phyloP scores from a whole-genome alignment of 2,329 filamentous ascomycete species.

The Alternaria gaisen region DNA sequence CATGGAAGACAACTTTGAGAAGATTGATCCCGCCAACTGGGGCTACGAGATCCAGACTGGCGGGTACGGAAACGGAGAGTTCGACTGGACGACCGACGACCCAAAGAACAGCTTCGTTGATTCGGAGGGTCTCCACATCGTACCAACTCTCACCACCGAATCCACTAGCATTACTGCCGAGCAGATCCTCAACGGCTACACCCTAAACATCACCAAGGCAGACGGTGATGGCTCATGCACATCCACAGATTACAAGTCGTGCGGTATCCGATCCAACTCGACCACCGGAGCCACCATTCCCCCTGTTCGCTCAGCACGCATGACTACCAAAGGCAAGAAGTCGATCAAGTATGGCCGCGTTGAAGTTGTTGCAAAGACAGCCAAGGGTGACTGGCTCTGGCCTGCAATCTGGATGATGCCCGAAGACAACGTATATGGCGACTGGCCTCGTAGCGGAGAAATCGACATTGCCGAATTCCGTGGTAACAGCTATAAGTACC shows the following conservation, averaged over 20 bases:
- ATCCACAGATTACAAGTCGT: slow-evolving; percentile 65
- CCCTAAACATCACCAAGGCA: slow-evolving; percentile 37
- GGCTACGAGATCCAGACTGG: slow-evolving; percentile 72
- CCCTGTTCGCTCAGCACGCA: slow-evolving; percentile 77
- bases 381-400: slow-evolving; percentile 84
- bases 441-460: slow-evolving; percentile 80
- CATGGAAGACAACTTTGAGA: slow-evolving; percentile 67
- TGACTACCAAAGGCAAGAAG: slow-evolving; percentile 75
- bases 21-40: slow-evolving; percentile 70
- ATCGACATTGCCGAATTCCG: slow-evolving; percentile 83
- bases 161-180: slow-evolving; percentile 70
- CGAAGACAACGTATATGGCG: slow-evolving; percentile 72
- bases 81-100: slow-evolving; percentile 75
- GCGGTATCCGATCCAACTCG: slow-evolving; percentile 75
- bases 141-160: slow-evolving; percentile 73
- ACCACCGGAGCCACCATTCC: slow-evolving; percentile 79
- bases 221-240: slow-evolving; percentile 69
- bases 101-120: slow-evolving; percentile 78
- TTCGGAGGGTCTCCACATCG: slow-evolving; percentile 74
- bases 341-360: slow-evolving; percentile 82
- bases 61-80: slow-evolving; percentile 74
- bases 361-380: slow-evolving; percentile 79
- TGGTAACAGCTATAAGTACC: slow-evolving; percentile 77
- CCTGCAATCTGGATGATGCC: slow-evolving; percentile 78
- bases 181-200: slow-evolving; percentile 66